A percentile compares a stretch with the other conserved stretches of the same genome.
Evolutionary conservation across 805 yeast species (phyloP).

Genomic region (Saccharomycopsis vini): DNA sequence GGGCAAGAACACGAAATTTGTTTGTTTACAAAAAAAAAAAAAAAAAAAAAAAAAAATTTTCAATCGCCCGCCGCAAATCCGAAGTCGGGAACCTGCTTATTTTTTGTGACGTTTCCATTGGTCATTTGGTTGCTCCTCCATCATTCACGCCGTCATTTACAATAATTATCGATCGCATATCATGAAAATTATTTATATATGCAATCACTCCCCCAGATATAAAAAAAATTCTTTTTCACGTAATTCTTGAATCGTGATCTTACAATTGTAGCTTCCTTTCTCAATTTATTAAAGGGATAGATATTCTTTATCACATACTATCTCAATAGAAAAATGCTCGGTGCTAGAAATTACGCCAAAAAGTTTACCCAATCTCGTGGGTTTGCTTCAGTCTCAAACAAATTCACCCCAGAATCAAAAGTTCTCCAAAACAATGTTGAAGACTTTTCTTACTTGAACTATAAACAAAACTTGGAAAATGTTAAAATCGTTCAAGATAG

Average conservation of each 20-base stretch:
- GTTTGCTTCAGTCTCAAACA: conserved; percentile 32
- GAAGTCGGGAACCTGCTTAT: conserved; percentile 4
- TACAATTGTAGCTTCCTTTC: neutral
- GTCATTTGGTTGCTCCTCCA: neutral
- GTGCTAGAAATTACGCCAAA: conserved; percentile 8
- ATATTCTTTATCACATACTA: neutral
- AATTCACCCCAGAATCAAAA: conserved; percentile 55
- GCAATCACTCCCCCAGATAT: neutral
- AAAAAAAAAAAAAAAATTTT: too few relatives aligned
- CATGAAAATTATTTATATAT: neutral
- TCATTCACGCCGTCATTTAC: neutral
- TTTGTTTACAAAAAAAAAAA: too few relatives aligned
- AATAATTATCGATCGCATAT: neutral
- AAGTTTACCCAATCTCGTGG: conserved; percentile 25
- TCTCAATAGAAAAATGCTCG: conserved; percentile 2
- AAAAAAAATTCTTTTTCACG: neutral
- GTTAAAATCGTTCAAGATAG: conserved; percentile 77
- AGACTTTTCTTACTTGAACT: conserved; percentile 77
- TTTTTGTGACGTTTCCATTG: neutral
- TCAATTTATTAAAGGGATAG: neutral
- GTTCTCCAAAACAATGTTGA: conserved; percentile 77
- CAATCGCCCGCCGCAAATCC: too few relatives aligned
- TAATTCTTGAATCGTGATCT: neutral
- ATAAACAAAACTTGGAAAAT: conserved; percentile 84
- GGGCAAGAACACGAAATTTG: too few relatives aligned